These are phyloP conservation scores for Proliferodiscus dingleyae DNA, from an alignment of 2,329 filamentous ascomycete genomes.

Conservation along the genomic window DNA sequence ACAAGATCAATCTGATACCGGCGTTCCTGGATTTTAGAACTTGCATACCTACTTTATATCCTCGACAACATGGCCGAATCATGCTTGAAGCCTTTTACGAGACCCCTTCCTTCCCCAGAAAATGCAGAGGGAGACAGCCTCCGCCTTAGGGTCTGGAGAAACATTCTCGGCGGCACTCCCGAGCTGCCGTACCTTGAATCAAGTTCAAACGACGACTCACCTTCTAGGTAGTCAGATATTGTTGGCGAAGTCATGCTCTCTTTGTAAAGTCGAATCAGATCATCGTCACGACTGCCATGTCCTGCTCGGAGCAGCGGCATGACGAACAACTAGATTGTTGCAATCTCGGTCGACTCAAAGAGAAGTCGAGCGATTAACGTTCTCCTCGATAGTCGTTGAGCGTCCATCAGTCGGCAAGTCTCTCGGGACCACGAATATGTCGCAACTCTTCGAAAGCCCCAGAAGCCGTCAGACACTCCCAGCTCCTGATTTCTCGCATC, in stretches of 20 bases:
- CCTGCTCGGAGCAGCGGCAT: constrained; percentile 7
- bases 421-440: neutral
- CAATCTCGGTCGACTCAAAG: constrained; percentile 7
- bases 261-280: neutral
- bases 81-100: constrained; percentile 1
- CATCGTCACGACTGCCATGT: neutral
- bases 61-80: constrained; percentile 9
- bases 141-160: constrained; percentile 15
- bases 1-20: constrained; percentile 24
- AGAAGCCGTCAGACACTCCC: neutral
- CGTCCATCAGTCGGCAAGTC: neutral
- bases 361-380: neutral
- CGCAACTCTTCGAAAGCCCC: neutral
- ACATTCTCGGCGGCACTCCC: constrained; percentile 12
- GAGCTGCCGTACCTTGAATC: constrained; percentile 12
- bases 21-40: constrained; percentile 22
- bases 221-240: constrained; percentile 7
- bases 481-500: too few relatives aligned
- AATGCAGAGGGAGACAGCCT: constrained; percentile 13
- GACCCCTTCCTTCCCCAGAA: constrained; percentile 15
- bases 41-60: constrained; percentile 13
- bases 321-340: constrained; percentile 7
- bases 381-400: neutral
- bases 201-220: constrained; percentile 9
- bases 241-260: neutral